Evolutionary conservation across 768 basidiomycete genomes (phyloP).

Genomic region (Hypsizygus marmoreus): DNA sequence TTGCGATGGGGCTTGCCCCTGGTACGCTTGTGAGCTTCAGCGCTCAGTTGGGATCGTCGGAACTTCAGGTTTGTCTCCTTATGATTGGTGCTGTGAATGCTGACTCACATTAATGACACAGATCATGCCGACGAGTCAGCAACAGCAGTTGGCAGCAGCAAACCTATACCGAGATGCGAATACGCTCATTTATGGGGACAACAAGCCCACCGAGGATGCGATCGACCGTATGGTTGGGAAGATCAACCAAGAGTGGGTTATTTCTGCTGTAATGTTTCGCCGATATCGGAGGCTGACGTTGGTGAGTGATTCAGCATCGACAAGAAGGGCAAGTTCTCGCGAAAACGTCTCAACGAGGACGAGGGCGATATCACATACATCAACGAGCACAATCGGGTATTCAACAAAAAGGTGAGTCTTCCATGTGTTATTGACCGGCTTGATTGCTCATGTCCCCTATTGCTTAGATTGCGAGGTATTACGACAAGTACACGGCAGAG

Average conservation of each 20-base stretch:
- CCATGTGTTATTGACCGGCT: background rate
- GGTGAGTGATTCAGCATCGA: slow-evolving; percentile 60
- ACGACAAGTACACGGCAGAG: slow-evolving; percentile 96
- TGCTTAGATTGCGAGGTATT: slow-evolving; percentile 84
- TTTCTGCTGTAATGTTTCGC: background rate
- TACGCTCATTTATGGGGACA: slow-evolving; percentile 90
- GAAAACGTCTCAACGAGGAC: slow-evolving; percentile 87
- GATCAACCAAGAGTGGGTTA: slow-evolving; percentile 88
- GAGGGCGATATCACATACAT: slow-evolving; percentile 98
- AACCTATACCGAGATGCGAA: slow-evolving; percentile 93
- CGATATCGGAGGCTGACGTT: background rate
- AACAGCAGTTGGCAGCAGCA: slow-evolving; percentile 74
- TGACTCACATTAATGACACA: slow-evolving; percentile 24
- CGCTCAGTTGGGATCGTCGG: slow-evolving; percentile 46
- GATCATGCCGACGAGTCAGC: slow-evolving; percentile 55
- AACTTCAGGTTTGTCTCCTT: slow-evolving; percentile 18
- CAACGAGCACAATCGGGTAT: slow-evolving; percentile 97
- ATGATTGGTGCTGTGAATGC: background rate
- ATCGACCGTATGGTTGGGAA: slow-evolving; percentile 91
- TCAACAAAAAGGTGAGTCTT: slow-evolving; percentile 86
- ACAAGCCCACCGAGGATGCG: slow-evolving; percentile 92
- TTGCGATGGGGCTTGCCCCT: slow-evolving; percentile 72
- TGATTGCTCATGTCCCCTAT: slow-evolving; percentile 5
- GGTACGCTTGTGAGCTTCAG: slow-evolving; percentile 71
- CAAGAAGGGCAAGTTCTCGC: slow-evolving; percentile 86